Evolutionary conservation across 352 stramenopile genomes (phyloP).

Genomic region (Detonula confervacea): DNA sequence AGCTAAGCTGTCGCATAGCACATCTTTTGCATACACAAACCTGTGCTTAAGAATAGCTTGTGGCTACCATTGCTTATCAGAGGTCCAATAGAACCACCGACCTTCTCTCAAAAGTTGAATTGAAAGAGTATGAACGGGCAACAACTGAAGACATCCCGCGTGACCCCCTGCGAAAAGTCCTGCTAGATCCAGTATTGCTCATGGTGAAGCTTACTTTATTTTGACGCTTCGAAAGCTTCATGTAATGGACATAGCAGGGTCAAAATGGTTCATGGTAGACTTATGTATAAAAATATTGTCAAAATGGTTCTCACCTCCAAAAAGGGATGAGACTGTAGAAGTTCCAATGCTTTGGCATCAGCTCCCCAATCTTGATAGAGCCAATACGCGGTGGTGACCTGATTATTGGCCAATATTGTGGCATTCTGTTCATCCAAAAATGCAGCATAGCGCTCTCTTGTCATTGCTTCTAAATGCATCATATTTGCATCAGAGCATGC

Average conservation of each 20-base stretch:
- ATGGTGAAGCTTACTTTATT: not conserved
- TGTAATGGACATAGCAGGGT: too few relatives aligned
- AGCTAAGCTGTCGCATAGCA: too few relatives aligned
- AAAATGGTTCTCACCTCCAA: not conserved
- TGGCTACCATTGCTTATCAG: too few relatives aligned
- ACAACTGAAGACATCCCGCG: not conserved
- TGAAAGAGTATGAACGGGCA: not conserved
- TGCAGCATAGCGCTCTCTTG: conserved; percentile 35
- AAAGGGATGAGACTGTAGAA: not conserved
- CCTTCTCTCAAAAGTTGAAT: not conserved
- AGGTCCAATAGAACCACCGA: too few relatives aligned
- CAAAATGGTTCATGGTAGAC: not conserved
- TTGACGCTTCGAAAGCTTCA: too few relatives aligned
- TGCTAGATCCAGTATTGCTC: not conserved
- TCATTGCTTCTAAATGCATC: conserved; percentile 47
- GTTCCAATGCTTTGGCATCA: conserved; percentile 6
- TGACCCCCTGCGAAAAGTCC: too few relatives aligned
- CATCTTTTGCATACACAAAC: too few relatives aligned
- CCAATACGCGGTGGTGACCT: conserved; percentile 33
- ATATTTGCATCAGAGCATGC: conserved; percentile 32
- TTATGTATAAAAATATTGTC: not conserved
- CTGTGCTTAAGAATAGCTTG: too few relatives aligned
- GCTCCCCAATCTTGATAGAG: conserved; percentile 13
- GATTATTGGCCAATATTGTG: conserved; percentile 5
- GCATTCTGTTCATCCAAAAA: conserved; percentile 25